phyloP scores from a whole-genome alignment of 2,329 filamentous ascomycete genomes.

The Coniosporium tulheliwenetii region DNA sequence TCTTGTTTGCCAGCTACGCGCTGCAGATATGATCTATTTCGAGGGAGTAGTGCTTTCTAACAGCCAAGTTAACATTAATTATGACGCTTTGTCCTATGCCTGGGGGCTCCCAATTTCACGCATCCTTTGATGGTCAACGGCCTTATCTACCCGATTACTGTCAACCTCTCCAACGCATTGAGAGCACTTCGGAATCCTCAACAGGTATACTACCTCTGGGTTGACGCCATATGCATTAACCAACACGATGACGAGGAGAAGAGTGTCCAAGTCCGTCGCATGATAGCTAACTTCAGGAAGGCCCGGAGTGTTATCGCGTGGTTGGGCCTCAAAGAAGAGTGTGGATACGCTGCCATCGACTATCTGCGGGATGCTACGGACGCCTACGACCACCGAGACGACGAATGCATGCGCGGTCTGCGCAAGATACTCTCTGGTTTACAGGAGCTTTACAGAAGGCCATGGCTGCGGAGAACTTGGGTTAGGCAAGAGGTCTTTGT shows the following conservation, averaged over 20 bases:
- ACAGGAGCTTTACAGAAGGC: no score
- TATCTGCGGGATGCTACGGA: no score
- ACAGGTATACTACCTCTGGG: constrained; percentile 1
- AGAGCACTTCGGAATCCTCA: not conserved
- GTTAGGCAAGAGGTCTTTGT: no score
- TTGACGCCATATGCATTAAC: constrained; percentile 4
- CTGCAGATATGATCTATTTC: no score
- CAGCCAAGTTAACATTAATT: not conserved
- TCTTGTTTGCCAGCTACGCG: no score
- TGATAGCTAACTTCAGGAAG: constrained; percentile 3
- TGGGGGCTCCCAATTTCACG: not conserved
- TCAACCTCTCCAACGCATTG: constrained; percentile 1
- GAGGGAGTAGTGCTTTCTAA: no score
- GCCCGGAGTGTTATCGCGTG: not conserved
- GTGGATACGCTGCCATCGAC: no score
- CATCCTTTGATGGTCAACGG: not conserved
- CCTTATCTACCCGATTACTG: constrained; percentile 1
- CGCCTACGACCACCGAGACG: no score
- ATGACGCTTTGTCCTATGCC: constrained; percentile 3
- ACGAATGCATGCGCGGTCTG: no score
- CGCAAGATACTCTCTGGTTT: no score
- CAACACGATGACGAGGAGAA: constrained; percentile 4
- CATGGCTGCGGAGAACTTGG: no score
- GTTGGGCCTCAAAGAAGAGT: no score
- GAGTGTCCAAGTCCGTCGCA: constrained; percentile 3